Conservation (phyloP, 192 early-diverging fungal genomes). For the Powellomyces hirtus region DNA sequence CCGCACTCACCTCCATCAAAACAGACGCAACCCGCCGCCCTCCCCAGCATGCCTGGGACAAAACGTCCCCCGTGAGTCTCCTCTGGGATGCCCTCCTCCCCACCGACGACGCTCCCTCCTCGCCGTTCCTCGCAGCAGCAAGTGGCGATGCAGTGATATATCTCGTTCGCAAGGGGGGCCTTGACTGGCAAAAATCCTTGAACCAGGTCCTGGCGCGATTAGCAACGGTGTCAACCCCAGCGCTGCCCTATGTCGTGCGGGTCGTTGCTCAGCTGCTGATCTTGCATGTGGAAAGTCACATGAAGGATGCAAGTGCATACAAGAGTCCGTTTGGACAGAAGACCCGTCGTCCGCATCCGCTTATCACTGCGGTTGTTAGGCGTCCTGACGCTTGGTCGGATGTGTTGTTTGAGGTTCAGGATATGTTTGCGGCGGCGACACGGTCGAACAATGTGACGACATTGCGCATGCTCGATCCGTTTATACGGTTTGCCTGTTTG, state of each 20-base stretch:
- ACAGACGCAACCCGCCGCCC: neutral
- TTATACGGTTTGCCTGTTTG: conserved; percentile 6
- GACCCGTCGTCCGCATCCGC: conserved; percentile 17
- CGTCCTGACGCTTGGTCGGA: conserved; percentile 9
- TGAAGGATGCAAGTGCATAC: neutral
- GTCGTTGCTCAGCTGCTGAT: conserved; percentile 7
- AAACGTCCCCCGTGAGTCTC: neutral
- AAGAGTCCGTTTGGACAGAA: conserved; percentile 9
- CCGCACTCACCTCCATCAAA: neutral
- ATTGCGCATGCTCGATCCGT: conserved; percentile 12
- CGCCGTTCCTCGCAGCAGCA: conserved; percentile 14
- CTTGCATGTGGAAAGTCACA: conserved; percentile 10
- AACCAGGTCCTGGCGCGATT: conserved; percentile 8
- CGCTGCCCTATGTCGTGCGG: conserved; percentile 13
- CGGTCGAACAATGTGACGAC: neutral
- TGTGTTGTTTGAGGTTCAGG: neutral
- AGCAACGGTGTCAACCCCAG: neutral
- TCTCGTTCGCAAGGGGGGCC: conserved; percentile 11
- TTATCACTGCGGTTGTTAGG: neutral
- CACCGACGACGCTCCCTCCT: neutral
- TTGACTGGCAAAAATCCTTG: conserved; percentile 13
- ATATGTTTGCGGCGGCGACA: neutral
- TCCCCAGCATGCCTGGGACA: neutral
- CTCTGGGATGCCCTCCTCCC: conserved; percentile 5
- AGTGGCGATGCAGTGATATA: neutral